These are phyloP conservation scores for Annulohypoxylon truncatum DNA, from an alignment of 2,329 filamentous ascomycete species.

Conservation along the genomic window DNA sequence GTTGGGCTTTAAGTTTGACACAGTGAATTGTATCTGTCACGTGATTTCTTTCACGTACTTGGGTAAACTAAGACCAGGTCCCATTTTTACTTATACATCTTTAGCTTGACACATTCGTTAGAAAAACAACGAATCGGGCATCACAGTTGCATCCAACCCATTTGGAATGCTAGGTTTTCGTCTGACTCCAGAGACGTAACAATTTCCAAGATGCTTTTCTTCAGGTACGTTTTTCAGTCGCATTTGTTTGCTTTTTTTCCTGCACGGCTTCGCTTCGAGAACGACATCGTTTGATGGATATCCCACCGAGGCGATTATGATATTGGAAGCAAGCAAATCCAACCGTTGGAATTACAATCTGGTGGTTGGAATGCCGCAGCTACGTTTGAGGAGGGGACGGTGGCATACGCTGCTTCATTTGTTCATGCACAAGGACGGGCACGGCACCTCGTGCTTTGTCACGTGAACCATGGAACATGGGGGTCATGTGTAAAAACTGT, in stretches of 20 bases:
- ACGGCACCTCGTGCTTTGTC: slow-evolving; percentile 16
- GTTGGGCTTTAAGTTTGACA: not conserved
- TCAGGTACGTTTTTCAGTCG: slow-evolving; percentile 40
- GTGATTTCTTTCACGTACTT: slow-evolving; percentile 17
- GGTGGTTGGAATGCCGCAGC: not conserved
- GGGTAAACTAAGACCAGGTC: not conserved
- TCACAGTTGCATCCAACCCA: slow-evolving; percentile 14
- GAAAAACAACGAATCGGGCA: slow-evolving; percentile 23
- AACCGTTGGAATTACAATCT: not conserved
- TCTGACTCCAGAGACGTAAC: not conserved
- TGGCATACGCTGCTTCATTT: not conserved
- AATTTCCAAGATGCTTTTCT: slow-evolving; percentile 42
- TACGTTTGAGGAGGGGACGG: not conserved
- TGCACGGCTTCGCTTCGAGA: not conserved
- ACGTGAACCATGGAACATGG: slow-evolving; percentile 19
- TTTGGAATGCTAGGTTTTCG: slow-evolving; percentile 9
- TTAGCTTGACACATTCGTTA: not conserved
- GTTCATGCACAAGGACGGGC: not conserved
- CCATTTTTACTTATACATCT: slow-evolving; percentile 18
- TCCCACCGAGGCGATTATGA: not conserved
- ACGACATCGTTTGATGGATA: not conserved
- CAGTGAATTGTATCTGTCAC: not conserved
- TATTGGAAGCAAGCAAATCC: not conserved
- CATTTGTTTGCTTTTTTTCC: not conserved
- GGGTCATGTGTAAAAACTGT: not conserved